Evolutionary conservation across 495 filamentous ascomycete genomes (phyloP).

Genomic region (Friedmanniomyces simplex): DNA sequence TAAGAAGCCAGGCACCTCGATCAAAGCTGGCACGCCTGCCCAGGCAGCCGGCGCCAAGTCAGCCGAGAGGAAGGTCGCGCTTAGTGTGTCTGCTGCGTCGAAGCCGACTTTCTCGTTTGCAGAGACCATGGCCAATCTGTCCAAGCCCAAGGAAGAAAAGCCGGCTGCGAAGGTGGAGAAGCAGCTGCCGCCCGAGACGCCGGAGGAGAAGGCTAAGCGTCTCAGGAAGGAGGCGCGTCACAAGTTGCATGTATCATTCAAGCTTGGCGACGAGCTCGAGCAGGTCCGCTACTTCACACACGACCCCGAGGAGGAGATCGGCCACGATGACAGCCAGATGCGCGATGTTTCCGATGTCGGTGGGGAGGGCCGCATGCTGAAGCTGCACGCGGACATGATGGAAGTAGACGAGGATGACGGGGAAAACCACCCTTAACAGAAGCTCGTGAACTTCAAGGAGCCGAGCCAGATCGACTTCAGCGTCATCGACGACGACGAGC

Average conservation of each 20-base stretch:
- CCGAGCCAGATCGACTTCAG: conserved; percentile 47
- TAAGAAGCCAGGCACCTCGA: conserved; percentile 51
- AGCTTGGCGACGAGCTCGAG: conserved; percentile 59
- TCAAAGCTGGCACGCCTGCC: conserved; percentile 21
- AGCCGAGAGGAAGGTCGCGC: conserved; percentile 27
- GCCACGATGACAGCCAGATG: conserved; percentile 53
- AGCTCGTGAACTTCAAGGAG: conserved; percentile 35
- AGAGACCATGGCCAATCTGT: conserved; percentile 51
- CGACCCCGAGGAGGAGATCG: conserved; percentile 69
- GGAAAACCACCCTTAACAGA: conserved; percentile 37
- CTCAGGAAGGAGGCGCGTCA: conserved; percentile 70
- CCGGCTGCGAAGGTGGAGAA: conserved; percentile 43
- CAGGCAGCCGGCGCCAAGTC: conserved; percentile 17
- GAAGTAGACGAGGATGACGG: conserved; percentile 62
- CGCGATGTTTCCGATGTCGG: conserved; percentile 61
- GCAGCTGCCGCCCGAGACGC: conserved; percentile 54
- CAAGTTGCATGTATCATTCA: conserved; percentile 60
- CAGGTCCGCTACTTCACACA: conserved; percentile 65
- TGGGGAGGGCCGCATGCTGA: conserved; percentile 71
- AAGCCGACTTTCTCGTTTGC: conserved; percentile 38
- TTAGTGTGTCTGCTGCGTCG: conserved; percentile 24
- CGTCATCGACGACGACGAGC: conserved; percentile 41
- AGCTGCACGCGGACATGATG: conserved; percentile 54
- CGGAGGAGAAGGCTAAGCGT: conserved; percentile 61
- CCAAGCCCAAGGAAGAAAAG: conserved; percentile 51